phyloP scores from a whole-genome alignment of 805 yeast species.

The Aciculoconidium aculeatum region DNA sequence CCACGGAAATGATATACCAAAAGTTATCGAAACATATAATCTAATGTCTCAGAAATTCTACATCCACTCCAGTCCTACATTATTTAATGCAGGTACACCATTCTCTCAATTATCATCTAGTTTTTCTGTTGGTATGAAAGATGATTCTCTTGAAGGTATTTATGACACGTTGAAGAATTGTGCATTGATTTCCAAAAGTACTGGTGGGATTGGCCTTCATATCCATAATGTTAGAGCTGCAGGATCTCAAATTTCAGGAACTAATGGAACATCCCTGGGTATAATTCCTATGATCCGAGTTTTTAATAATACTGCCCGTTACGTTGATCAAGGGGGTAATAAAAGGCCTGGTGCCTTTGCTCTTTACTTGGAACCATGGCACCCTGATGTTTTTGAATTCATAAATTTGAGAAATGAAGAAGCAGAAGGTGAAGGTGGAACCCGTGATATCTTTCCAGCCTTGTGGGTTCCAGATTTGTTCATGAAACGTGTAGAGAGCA shows the following conservation, averaged over 20 bases:
- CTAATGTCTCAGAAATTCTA: slow-evolving; percentile 83
- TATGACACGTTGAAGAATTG: slow-evolving; percentile 82
- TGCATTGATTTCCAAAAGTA: slow-evolving; percentile 87
- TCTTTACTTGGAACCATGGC: slow-evolving; percentile 95
- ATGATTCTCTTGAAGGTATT: slow-evolving; percentile 93
- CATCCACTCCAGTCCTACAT: slow-evolving; percentile 93
- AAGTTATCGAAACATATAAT: slow-evolving; percentile 51
- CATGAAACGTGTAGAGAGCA: slow-evolving; percentile 80
- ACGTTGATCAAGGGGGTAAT: slow-evolving; percentile 98
- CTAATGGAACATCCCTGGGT: slow-evolving; percentile 91
- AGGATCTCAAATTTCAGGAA: slow-evolving; percentile 85
- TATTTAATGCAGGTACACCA: slow-evolving; percentile 90
- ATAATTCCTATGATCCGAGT: slow-evolving; percentile 95
- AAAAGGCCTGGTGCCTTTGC: slow-evolving; percentile 98
- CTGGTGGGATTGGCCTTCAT: slow-evolving; percentile 94
- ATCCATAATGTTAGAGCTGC: slow-evolving; percentile 80
- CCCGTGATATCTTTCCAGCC: slow-evolving; percentile 89
- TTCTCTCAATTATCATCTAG: slow-evolving; percentile 85
- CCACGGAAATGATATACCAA: slow-evolving; percentile 48
- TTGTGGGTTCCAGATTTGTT: slow-evolving; percentile 93
- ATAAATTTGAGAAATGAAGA: slow-evolving; percentile 86
- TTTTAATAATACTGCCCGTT: slow-evolving; percentile 91
- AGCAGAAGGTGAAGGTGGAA: slow-evolving; percentile 90
- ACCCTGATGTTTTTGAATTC: slow-evolving; percentile 82
- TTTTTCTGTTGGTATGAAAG: slow-evolving; percentile 85